These are phyloP conservation scores for Forsythia viridissima DNA, from an alignment of 257 asterid species.

Conservation along the genomic window DNA sequence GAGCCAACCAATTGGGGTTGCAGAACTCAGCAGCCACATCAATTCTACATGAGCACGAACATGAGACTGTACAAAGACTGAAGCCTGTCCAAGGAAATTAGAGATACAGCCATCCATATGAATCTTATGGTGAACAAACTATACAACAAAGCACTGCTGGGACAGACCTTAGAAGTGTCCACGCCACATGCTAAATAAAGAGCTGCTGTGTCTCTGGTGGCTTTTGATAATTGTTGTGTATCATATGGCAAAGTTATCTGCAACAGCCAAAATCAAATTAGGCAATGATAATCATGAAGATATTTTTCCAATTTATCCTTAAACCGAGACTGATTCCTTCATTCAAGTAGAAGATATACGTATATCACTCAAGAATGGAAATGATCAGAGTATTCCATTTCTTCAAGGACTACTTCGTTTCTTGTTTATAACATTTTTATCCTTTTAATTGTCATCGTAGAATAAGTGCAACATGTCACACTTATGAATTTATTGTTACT, in stretches of 20 bases:
- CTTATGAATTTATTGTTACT: background rate
- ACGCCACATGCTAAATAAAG: conserved; percentile 98
- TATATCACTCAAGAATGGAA: background rate
- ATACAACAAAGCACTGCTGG: conserved; percentile 15
- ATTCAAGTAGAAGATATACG: background rate
- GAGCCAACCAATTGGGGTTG: conserved; percentile 95
- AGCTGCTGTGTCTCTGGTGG: conserved; percentile 94
- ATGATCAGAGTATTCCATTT: background rate
- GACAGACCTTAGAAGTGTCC: conserved; percentile 75
- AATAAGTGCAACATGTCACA: background rate
- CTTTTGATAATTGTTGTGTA: conserved; percentile 67
- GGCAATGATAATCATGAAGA: background rate
- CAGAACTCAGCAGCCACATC: conserved; percentile 94
- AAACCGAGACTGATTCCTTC: background rate
- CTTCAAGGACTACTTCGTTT: background rate
- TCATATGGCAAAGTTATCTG: conserved; percentile 94
- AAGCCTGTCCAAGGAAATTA: conserved; percentile 61
- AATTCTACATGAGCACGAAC: conserved; percentile 91
- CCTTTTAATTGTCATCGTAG: background rate
- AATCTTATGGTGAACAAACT: conserved; percentile 7
- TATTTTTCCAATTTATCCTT: background rate
- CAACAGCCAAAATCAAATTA: conserved; percentile 16
- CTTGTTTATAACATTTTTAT: background rate
- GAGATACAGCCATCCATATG: conserved; percentile 22
- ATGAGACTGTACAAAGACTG: conserved; percentile 98